Conservation (phyloP, 331 rosid genomes). For the Erythrophleum ivorense region DNA sequence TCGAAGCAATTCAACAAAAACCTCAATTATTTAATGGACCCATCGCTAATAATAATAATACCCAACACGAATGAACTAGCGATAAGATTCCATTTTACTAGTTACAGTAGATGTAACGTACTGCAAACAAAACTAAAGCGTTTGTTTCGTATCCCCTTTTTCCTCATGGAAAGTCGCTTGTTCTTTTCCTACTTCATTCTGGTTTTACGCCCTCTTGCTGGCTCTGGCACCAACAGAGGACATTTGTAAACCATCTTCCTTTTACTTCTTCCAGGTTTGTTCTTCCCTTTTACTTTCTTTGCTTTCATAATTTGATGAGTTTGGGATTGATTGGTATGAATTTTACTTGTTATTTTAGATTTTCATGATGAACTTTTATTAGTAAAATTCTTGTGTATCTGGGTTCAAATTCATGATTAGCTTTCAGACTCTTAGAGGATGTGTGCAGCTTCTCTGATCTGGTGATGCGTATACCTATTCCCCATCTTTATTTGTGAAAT, state of each 20-base stretch:
- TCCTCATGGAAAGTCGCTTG: no score
- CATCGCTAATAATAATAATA: no score
- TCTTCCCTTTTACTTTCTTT: constrained; percentile 4
- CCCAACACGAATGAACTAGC: no score
- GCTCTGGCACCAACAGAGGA: not conserved
- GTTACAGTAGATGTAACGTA: no score
- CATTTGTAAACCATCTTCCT: not conserved
- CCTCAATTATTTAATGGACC: no score
- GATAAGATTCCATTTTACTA: no score
- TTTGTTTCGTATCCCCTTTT: not conserved
- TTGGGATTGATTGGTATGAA: not conserved
- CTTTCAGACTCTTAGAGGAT: not conserved
- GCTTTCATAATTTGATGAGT: not conserved
- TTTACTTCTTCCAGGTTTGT: constrained; percentile 33
- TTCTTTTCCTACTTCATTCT: not conserved
- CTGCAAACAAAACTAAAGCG: not conserved
- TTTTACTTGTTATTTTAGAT: not conserved
- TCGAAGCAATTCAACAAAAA: no score
- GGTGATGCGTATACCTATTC: not conserved
- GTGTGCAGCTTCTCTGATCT: not conserved
- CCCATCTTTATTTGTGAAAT: not conserved
- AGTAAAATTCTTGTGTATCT: not conserved
- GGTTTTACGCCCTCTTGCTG: not conserved
- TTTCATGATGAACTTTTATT: not conserved
- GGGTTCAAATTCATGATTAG: no score